Conservation (phyloP, 352 stramenopile species). For the Pythium aquatile region DNA sequence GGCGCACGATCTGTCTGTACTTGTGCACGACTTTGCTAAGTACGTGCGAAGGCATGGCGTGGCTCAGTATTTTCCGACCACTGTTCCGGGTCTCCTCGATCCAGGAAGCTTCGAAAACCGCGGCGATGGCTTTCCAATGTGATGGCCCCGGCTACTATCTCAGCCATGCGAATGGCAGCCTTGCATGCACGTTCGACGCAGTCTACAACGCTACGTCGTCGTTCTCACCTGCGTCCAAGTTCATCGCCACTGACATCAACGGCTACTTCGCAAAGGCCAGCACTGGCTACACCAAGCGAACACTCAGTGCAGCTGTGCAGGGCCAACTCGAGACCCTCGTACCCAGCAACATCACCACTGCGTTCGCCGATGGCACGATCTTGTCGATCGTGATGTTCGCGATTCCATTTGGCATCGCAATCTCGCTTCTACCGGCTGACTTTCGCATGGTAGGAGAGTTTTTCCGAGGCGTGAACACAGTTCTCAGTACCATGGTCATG, state of each 20-base stretch:
- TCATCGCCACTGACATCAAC: slow-evolving; percentile 29
- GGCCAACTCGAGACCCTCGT: slow-evolving; percentile 17
- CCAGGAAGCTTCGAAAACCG: slow-evolving; percentile 1
- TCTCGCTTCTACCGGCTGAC: slow-evolving; percentile 14
- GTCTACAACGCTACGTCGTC: slow-evolving; percentile 19
- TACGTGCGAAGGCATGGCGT: slow-evolving; percentile 19
- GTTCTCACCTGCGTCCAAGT: slow-evolving; percentile 20
- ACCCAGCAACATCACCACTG: slow-evolving; percentile 28
- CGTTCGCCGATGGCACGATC: slow-evolving; percentile 27
- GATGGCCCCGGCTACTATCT: slow-evolving; percentile 20
- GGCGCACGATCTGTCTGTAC: slow-evolving; percentile 33
- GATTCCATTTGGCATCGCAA: slow-evolving; percentile 29
- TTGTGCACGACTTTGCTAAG: slow-evolving; percentile 24
- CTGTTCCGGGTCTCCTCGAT: slow-evolving; percentile 9
- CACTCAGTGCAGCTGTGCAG: slow-evolving; percentile 20
- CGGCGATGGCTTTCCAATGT: slow-evolving; percentile 10
- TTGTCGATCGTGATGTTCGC: slow-evolving; percentile 39
- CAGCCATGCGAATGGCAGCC: slow-evolving; percentile 22
- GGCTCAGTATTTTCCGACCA: slow-evolving; percentile 21
- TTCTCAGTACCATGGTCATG: slow-evolving; percentile 33
- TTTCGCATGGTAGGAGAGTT: slow-evolving; percentile 17
- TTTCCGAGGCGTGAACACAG: slow-evolving; percentile 30
- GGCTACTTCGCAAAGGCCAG: slow-evolving; percentile 13
- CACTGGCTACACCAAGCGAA: slow-evolving; percentile 14
- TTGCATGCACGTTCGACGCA: slow-evolving; percentile 21